Percentiles rank a stretch among this genome's conserved stretches.
Evolutionary conservation across 176 grass and related monocot species (phyloP).

Genomic region (Microstegium vimineum): DNA sequence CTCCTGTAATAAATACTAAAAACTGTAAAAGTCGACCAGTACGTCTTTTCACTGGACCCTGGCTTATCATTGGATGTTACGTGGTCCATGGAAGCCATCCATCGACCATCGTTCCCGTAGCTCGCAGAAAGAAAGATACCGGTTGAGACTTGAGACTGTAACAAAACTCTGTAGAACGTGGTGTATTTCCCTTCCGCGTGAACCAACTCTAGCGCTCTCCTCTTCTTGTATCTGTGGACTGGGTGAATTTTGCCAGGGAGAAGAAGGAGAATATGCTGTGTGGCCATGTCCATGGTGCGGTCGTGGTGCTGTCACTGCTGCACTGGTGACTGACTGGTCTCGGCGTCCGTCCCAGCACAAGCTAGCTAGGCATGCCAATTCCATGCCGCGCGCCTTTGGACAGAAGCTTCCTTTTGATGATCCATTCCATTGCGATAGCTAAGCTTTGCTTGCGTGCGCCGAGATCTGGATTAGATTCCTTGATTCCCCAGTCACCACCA

Average conservation of each 20-base stretch:
- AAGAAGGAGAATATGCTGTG: no score
- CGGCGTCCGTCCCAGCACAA: background rate
- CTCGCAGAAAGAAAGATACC: no score
- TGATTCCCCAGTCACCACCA: constrained; percentile 72
- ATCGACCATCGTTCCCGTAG: no score
- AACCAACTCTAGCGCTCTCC: no score
- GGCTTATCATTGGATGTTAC: constrained; percentile 12
- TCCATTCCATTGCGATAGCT: constrained; percentile 36
- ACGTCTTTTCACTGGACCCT: constrained; percentile 20
- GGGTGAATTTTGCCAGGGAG: background rate
- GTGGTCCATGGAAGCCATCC: no score
- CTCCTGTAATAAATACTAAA: background rate
- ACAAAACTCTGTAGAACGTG: no score
- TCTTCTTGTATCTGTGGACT: no score
- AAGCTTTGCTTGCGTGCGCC: constrained; percentile 29
- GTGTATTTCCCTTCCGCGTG: no score
- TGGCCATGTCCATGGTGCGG: no score
- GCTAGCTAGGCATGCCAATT: background rate
- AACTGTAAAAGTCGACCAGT: constrained; percentile 3
- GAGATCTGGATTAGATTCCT: constrained; percentile 94
- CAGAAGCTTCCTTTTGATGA: constrained; percentile 42
- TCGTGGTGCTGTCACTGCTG: background rate
- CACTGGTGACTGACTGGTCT: background rate
- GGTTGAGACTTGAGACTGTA: no score
- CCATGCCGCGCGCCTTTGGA: background rate